Base-by-base conservation (phyloP, 2,329 filamentous ascomycete genomes). In the Penicillium sp. region DNA sequence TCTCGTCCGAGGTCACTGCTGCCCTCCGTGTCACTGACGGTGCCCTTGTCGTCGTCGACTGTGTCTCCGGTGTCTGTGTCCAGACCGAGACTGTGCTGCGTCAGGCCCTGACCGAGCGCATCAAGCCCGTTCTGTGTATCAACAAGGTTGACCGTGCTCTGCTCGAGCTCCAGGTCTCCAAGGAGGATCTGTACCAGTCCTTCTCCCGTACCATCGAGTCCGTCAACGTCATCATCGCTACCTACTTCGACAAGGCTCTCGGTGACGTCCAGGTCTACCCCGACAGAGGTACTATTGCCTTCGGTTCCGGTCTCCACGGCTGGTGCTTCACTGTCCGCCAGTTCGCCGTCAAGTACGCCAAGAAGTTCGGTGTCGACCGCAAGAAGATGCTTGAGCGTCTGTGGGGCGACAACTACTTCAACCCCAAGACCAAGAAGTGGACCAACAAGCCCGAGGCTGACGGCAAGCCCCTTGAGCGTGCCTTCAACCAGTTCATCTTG, bases 311-410 rank as follows among this genome's bases (percentile, higher is more conserved):
- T 88, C 92, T 97, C 62, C 94, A 99, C 84, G 94, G 94, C 79
- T 99, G 94, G 94, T 92, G 91, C 72, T 99, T 99, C 87, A 99
- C 94, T 71, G 81, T 97, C 81, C 90, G 94, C 74, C 94, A 99
- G 80, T 99, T 99, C 79, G 94, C 94, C 68, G 78, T 85, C 74
- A 86, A 88, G 71, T 99, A 99, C 78, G 89, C 92, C 80, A 97
- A 97, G 91, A 99, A 99, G 82, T 99, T 99, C 72, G 94, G 94
- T 88, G 94, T 99, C 69, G 92, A 99, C 87, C 92, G 92, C 79
- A 88, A 87, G 82, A 97, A 97, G 90, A 96, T 99, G 94, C 96
- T 97, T 89, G 90, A 96, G 83, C 91, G 94, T 87, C 90, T 99
- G 67, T 99, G 94, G 94, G 94, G 94, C 67, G 94, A 99, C 87